Percentiles rank a stretch among this genome's conserved stretches.
These are phyloP conservation scores for Sechiopsis laciniata DNA, from an alignment of 306 rosid species.

Conservation along the genomic window DNA sequence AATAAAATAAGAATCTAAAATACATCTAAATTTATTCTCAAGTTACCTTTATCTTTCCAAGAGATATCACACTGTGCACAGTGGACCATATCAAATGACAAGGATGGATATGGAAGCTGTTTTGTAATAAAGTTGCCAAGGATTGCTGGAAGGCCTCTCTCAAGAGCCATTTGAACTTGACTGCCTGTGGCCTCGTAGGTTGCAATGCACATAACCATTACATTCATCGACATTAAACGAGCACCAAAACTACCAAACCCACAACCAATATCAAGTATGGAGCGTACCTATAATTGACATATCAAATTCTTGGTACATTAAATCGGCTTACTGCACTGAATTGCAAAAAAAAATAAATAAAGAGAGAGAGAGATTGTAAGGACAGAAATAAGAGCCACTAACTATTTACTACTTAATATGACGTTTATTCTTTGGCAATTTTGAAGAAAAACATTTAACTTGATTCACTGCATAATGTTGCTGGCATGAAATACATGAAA, in stretches of 20 bases:
- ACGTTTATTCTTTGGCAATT: not conserved
- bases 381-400: constrained; percentile 9
- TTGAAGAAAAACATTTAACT: not conserved
- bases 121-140: constrained; percentile 66
- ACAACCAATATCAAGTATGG: constrained; percentile 79
- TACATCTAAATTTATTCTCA: not conserved
- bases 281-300: constrained; percentile 59
- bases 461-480: not conserved
- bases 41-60: constrained; percentile 83
- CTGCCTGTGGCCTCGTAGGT: constrained; percentile 94
- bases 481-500: not conserved
- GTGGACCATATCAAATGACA: constrained; percentile 92
- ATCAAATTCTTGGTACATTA: constrained; percentile 17
- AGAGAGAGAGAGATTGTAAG: not conserved
- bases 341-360: not conserved
- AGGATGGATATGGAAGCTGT: constrained; percentile 90
- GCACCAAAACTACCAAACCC: constrained; percentile 99
- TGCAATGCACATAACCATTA: constrained; percentile 87
- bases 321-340: constrained; percentile 9
- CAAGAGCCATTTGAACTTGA: constrained; percentile 97
- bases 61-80: constrained; percentile 88
- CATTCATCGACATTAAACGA: constrained; percentile 68
- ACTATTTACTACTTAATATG: not conserved
- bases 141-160: constrained; percentile 98
- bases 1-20: not conserved